Percentiles rank a stretch among this genome's conserved stretches.
These are phyloP conservation scores for Medicago arabica DNA, from an alignment of 306 rosid genomes.

Conservation along the genomic window DNA sequence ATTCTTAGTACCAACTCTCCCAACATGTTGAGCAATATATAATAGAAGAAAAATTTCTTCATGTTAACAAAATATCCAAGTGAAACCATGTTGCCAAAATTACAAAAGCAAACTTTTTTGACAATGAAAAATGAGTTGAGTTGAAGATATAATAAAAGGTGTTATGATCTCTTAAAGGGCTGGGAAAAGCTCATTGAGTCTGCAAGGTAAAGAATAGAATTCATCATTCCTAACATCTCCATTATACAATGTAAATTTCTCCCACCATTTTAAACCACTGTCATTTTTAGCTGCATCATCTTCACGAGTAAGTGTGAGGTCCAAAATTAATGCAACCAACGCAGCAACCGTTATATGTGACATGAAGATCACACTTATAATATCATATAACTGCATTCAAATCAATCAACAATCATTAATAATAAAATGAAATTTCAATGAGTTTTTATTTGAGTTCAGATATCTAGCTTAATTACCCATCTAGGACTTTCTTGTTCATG, in stretches of 20 bases:
- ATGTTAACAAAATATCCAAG: background rate
- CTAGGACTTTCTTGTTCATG: slow-evolving; percentile 45
- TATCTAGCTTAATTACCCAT: slow-evolving; percentile 64
- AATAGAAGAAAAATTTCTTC: background rate
- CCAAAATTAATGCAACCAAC: slow-evolving; percentile 65
- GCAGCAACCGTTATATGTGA: slow-evolving; percentile 79
- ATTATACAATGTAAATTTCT: slow-evolving; percentile 61
- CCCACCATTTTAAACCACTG: slow-evolving; percentile 76
- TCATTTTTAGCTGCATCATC: slow-evolving; percentile 58
- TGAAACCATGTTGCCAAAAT: background rate
- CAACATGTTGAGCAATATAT: background rate
- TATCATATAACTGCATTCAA: slow-evolving; percentile 60
- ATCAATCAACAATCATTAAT: background rate
- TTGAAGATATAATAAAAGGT: background rate
- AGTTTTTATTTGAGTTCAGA: background rate
- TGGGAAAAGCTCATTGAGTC: slow-evolving; percentile 61
- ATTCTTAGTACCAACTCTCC: too few species aligned
- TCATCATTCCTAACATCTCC: slow-evolving; percentile 74
- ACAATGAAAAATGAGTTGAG: background rate
- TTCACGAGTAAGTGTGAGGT: slow-evolving; percentile 56
- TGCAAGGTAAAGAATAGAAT: slow-evolving; percentile 68
- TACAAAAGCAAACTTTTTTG: background rate
- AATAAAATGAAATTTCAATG: slow-evolving; percentile 21
- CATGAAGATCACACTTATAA: slow-evolving; percentile 62
- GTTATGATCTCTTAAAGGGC: slow-evolving; percentile 41